Evolutionary conservation across 202 grass and related monocot genomes (phyloP).

Genomic region (Hordeum pubiflorum): DNA sequence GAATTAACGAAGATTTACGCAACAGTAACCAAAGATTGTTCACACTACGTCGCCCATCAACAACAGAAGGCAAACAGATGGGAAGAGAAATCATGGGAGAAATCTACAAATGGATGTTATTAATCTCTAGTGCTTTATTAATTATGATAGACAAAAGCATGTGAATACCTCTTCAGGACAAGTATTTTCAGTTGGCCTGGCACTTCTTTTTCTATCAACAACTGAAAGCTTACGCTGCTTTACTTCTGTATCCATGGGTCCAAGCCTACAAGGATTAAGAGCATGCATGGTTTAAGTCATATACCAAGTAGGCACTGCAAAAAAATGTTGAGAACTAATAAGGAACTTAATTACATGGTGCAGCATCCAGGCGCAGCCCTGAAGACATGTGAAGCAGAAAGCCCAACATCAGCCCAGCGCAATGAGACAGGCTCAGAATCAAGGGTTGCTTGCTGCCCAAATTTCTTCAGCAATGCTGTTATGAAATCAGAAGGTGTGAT

Average conservation of each 20-base stretch:
- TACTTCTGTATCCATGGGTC: slow-evolving; percentile 79
- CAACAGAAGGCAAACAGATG: background rate
- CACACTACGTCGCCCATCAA: background rate
- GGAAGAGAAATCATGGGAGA: background rate
- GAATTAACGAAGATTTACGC: background rate
- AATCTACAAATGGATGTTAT: background rate
- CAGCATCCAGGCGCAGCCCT: slow-evolving; percentile 53
- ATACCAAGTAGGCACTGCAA: background rate
- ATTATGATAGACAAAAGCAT: slow-evolving; percentile 2
- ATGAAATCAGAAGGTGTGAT: slow-evolving; percentile 84
- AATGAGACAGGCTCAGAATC: slow-evolving; percentile 37
- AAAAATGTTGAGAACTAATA: background rate
- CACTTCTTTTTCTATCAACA: slow-evolving; percentile 45
- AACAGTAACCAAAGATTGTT: background rate
- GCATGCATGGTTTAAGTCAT: background rate
- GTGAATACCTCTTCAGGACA: slow-evolving; percentile 66
- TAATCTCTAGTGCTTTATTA: background rate
- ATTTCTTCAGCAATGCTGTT: slow-evolving; percentile 63
- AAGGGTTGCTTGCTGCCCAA: slow-evolving; percentile 40
- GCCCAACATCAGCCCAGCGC: slow-evolving; percentile 58
- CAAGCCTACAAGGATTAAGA: slow-evolving; percentile 55
- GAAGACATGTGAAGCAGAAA: slow-evolving; percentile 52
- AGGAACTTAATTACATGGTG: slow-evolving; percentile 63
- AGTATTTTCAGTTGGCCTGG: slow-evolving; percentile 59
- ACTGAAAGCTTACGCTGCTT: slow-evolving; percentile 47